Conservation (phyloP, 345 rosid genomes). For the Psidium guajava region DNA sequence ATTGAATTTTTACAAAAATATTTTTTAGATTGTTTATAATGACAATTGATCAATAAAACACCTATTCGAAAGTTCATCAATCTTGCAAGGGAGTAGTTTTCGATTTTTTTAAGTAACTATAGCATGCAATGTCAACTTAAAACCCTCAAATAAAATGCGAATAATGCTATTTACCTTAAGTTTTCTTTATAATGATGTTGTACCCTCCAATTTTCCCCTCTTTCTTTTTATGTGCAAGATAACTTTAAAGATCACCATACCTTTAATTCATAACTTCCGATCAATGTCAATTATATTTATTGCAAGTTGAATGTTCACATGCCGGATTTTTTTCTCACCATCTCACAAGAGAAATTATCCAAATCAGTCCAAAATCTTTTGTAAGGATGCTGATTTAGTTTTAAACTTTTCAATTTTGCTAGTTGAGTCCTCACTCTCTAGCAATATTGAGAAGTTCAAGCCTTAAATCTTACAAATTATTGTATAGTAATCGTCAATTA, state of each 20-base stretch:
- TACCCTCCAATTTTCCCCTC: not conserved
- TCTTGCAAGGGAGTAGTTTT: not conserved
- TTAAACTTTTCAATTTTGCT: not conserved
- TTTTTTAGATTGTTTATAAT: not conserved
- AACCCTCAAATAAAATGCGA: not conserved
- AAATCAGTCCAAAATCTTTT: not conserved
- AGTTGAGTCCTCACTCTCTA: accelerated
- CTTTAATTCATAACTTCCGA: too few species aligned
- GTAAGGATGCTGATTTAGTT: not conserved
- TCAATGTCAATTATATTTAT: not conserved
- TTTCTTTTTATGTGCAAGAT: too few species aligned
- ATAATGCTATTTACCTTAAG: not conserved
- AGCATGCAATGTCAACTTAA: not conserved
- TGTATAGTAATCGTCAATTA: not conserved
- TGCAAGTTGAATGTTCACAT: not conserved
- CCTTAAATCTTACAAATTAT: not conserved
- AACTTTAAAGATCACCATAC: too few species aligned
- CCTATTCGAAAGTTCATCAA: not conserved
- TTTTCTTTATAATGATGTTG: accelerated
- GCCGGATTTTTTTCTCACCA: too few species aligned
- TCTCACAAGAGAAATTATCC: not conserved
- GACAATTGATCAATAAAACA: not conserved
- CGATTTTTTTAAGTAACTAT: not conserved
- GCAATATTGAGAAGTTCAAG: not conserved
- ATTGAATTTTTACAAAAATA: not conserved